These are phyloP conservation scores for Mycena kentingensis DNA, from an alignment of 768 basidiomycete species.

Conservation along the genomic window DNA sequence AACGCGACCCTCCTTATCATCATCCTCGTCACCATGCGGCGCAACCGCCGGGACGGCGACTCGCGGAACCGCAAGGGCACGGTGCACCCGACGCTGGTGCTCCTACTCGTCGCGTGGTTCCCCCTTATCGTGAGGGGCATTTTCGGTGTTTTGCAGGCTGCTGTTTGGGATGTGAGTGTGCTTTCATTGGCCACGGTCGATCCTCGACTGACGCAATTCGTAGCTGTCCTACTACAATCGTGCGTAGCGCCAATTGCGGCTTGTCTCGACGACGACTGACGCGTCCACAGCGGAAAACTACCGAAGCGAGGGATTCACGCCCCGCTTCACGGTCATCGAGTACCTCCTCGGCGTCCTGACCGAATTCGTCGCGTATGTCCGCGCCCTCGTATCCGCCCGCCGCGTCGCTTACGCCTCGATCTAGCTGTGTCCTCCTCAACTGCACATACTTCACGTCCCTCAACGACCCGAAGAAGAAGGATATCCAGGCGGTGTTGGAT, in stretches of 20 bases:
- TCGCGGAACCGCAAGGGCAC: conserved; percentile 1
- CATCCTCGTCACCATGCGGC: conserved; percentile 31
- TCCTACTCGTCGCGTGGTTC: conserved; percentile 34
- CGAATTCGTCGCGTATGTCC: conserved; percentile 16
- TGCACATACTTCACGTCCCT: neutral
- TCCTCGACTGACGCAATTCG: too few relatives aligned
- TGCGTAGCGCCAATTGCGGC: neutral
- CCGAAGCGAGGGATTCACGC: conserved; percentile 6
- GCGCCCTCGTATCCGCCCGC: neutral
- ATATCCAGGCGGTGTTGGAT: neutral
- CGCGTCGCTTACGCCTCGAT: neutral
- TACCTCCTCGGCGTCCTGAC: conserved; percentile 16
- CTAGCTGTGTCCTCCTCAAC: neutral
- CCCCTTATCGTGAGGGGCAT: conserved; percentile 36
- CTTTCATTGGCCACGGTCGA: too few relatives aligned
- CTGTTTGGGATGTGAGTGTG: neutral
- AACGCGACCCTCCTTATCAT: conserved; percentile 29
- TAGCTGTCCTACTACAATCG: conserved; percentile 21
- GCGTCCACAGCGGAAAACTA: conserved; percentile 8
- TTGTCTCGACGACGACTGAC: neutral
- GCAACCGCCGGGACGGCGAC: conserved; percentile 22
- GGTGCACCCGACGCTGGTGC: conserved; percentile 31
- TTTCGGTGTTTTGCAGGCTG: conserved; percentile 31
- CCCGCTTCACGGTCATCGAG: conserved; percentile 10
- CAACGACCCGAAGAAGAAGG: neutral